Evolutionary conservation across 768 basidiomycete species (phyloP), one percentile per base, ranked within the genome.

Genomic region (Lactifluus volemus): DNA sequence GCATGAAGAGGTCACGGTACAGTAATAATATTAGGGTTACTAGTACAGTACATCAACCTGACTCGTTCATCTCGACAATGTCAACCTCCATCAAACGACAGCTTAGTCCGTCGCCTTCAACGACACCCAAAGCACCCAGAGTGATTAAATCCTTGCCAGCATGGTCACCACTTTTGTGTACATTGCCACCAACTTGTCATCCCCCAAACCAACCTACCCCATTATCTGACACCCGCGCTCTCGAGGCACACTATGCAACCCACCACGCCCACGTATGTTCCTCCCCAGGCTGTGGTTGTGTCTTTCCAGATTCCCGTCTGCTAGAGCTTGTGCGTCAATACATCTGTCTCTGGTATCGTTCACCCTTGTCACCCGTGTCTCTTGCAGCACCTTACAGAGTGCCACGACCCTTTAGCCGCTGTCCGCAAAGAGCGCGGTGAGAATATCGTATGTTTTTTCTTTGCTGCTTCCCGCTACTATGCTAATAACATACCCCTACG

Each of bases 251-350:
- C 73, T 93, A 94, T 69, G 86, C 86, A 38, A 87, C 78, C 17
- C 89, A 86, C 69, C 89, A 92, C 69, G 86, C 89, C 0, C 89
- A 91, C 70, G 87, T 93, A 1, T 91, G 91, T 67, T 87, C 84
- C 67, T 76, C 81, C 59, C 70, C 71, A 10, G 79, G 79, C 3
- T 96, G 92, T 72, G 79, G 81, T 19, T 85, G 83, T 70, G 89
- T 94, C 11, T 96, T 95, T 72, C 92, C 93, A 14, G 92, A 94
- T 68, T 84, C 83, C 54, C 76, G 85, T 52, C 71, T 94, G 32
- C 71, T 96, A 51, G 85, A 89, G 67, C 68, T 96, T 75, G 92
- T 94, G 72, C 76, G 92, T 49, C 36, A 55, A 44, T 21, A 5
- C 34, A 41, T 45, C 12, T 39, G 15, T 30, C 53, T 8, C 32